Conservation (phyloP, 306 rosid species). For the Cotoneaster glaucophyllus region DNA sequence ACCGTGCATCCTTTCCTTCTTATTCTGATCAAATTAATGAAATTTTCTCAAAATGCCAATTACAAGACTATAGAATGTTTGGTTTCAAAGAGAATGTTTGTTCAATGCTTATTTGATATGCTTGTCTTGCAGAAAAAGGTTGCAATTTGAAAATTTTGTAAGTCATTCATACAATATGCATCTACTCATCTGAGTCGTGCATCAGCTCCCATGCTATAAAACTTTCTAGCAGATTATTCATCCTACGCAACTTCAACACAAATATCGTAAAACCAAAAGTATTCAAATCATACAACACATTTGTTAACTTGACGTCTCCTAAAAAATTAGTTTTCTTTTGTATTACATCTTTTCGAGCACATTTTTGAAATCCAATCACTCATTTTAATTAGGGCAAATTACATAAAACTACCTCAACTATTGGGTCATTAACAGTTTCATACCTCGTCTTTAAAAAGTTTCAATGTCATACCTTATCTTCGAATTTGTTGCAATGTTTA, state of each 20-base stretch:
- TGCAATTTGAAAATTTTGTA: constrained; percentile 14
- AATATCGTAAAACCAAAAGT: not conserved
- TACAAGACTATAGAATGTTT: no score
- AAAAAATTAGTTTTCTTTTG: not conserved
- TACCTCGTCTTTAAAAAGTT: no score
- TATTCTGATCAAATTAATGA: no score
- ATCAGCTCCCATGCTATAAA: not conserved
- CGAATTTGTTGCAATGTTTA: no score
- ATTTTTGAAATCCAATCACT: not conserved
- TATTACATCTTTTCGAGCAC: not conserved
- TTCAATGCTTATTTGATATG: constrained; percentile 11
- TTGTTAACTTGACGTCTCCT: not conserved
- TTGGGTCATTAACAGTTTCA: no score
- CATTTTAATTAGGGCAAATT: not conserved
- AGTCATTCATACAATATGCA: not conserved
- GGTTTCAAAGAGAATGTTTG: no score
- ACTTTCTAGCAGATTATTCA: not conserved
- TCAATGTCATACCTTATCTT: no score
- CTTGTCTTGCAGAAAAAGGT: constrained; percentile 25
- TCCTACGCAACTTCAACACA: not conserved
- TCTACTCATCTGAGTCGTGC: not conserved
- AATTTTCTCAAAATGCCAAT: no score
- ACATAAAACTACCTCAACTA: no score
- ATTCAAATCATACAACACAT: not conserved
- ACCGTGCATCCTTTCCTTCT: no score